These are phyloP conservation scores for Zygosaccharomyces pseudorouxii DNA, from an alignment of 805 yeast species.

Conservation along the genomic window DNA sequence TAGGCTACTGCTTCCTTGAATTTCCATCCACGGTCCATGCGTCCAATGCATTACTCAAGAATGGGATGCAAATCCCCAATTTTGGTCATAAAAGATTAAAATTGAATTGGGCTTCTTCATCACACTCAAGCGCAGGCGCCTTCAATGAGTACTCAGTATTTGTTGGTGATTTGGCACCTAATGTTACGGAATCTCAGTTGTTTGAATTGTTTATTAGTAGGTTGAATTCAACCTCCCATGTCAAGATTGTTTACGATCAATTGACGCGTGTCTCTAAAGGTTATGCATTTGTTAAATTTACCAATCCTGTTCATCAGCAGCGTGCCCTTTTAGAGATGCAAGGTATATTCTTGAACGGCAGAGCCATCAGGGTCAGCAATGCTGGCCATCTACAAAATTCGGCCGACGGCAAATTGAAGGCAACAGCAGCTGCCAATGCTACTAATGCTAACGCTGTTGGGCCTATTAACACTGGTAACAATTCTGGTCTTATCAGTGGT, in stretches of 20 bases:
- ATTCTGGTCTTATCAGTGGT: constrained; percentile 4
- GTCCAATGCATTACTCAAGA: constrained; percentile 56
- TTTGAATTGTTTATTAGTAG: constrained; percentile 61
- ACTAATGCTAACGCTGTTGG: not conserved
- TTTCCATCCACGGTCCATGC: constrained; percentile 61
- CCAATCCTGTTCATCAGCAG: constrained; percentile 59
- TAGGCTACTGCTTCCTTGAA: constrained; percentile 80
- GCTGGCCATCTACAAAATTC: constrained; percentile 37
- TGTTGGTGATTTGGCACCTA: constrained; percentile 79
- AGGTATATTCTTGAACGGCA: constrained; percentile 63
- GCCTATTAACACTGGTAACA: constrained; percentile 1
- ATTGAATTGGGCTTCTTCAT: constrained; percentile 70
- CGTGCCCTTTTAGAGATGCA: constrained; percentile 77
- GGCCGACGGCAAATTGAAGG: constrained; percentile 9
- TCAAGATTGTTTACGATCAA: constrained; percentile 73
- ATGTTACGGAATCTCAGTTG: constrained; percentile 61
- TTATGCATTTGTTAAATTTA: constrained; percentile 84
- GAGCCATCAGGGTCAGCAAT: constrained; percentile 73
- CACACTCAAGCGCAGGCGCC: constrained; percentile 13
- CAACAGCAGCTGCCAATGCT: not conserved
- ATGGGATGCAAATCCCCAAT: constrained; percentile 67
- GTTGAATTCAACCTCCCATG: constrained; percentile 70
- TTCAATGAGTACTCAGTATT: constrained; percentile 60
- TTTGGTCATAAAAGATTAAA: constrained; percentile 50
- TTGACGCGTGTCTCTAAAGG: constrained; percentile 70